Evolutionary conservation across 768 basidiomycete species (phyloP).

Genomic region (Lactifluus subvellereus): DNA sequence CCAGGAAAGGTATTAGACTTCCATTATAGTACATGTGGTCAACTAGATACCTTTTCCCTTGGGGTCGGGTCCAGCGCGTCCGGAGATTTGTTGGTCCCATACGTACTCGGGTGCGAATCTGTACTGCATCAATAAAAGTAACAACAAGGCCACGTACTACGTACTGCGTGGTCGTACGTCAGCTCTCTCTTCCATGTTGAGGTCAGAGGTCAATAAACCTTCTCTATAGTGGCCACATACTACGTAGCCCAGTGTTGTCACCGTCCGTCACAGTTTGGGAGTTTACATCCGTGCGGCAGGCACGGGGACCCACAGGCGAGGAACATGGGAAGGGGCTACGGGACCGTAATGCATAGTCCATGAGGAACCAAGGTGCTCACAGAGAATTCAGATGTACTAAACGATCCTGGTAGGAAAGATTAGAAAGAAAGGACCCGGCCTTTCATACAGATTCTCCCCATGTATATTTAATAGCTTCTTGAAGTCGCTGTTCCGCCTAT

Average conservation of each 20-base stretch:
- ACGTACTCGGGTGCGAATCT: background rate
- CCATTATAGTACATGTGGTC: no score
- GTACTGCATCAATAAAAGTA: background rate
- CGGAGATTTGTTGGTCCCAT: background rate
- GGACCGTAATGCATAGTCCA: slow-evolving; percentile 4
- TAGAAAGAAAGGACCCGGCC: background rate
- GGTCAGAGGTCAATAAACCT: background rate
- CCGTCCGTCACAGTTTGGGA: background rate
- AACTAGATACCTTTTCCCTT: background rate
- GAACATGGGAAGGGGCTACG: background rate
- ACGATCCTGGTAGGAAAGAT: slow-evolving; percentile 14
- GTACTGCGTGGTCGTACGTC: background rate
- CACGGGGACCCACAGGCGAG: background rate
- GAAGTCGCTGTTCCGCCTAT: slow-evolving; percentile 36
- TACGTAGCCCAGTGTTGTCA: background rate
- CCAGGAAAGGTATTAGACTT: background rate
- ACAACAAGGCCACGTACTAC: background rate
- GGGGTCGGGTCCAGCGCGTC: background rate
- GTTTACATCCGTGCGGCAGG: background rate
- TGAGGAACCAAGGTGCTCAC: background rate
- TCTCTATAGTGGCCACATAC: background rate
- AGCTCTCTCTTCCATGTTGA: background rate
- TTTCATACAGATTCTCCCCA: background rate
- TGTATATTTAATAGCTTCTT: background rate
- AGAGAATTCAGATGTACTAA: background rate